Percentiles rank a stretch among this genome's conserved stretches.
These are phyloP conservation scores for Picea sitchensis DNA, from an alignment of 75 land plant genomes.

Conservation along the genomic window DNA sequence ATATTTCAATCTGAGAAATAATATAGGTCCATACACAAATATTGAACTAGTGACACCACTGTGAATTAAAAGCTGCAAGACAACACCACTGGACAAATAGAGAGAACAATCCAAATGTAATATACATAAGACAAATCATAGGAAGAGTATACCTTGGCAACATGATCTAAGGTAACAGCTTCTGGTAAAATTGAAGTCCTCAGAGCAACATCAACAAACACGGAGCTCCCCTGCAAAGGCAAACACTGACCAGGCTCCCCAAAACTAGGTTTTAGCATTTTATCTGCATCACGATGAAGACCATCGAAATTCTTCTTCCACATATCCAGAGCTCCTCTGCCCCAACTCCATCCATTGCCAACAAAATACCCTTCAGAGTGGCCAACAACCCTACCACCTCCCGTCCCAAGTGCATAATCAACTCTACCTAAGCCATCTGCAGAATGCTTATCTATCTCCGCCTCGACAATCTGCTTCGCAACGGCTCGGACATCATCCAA, in stretches of 20 bases:
- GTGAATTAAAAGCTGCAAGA: no score
- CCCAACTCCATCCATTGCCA: conserved; percentile 22
- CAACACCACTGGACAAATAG: neutral
- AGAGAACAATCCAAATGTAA: neutral
- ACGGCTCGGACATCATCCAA: conserved; percentile 68
- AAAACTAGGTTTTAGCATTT: conserved; percentile 89
- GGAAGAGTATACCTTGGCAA: conserved; percentile 66
- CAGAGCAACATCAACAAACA: conserved; percentile 76
- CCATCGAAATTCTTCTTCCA: neutral
- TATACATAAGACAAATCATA: neutral
- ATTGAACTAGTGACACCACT: no score
- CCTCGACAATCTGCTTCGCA: conserved; percentile 65
- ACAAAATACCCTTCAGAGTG: conserved; percentile 66
- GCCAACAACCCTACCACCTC: conserved; percentile 74
- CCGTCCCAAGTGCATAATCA: conserved; percentile 88
- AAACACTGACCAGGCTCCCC: conserved; percentile 98
- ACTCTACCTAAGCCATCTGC: conserved; percentile 94
- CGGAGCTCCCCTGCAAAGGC: conserved; percentile 73
- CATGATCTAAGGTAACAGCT: conserved; percentile 91
- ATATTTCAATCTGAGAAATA: neutral
- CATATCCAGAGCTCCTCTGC: conserved; percentile 3
- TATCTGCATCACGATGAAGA: conserved; percentile 51
- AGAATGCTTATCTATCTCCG: conserved; percentile 85
- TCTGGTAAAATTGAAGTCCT: conserved; percentile 78
- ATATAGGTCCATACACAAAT: no score